phyloP scores from a whole-genome alignment of 2,329 filamentous ascomycete genomes.

The Colletotrichum sp. region DNA sequence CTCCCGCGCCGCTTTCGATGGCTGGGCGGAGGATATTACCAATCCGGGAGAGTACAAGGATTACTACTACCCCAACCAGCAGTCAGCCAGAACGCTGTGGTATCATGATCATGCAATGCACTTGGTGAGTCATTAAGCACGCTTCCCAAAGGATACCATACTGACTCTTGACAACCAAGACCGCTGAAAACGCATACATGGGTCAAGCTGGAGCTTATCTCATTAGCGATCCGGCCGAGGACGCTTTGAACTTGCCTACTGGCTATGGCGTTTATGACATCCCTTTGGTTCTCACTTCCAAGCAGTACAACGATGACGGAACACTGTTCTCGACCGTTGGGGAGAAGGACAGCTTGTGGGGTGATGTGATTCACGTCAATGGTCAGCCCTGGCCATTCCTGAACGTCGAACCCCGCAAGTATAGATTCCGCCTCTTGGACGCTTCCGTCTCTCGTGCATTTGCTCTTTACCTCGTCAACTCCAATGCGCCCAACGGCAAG shows the following conservation, averaged over 20 bases:
- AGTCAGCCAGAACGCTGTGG: conserved; percentile 60
- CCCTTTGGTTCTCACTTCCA: conserved; percentile 53
- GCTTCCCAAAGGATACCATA: background rate
- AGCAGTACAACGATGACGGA: conserved; percentile 57
- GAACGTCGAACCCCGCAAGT: background rate
- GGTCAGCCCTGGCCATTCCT: background rate
- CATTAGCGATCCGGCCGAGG: conserved; percentile 53
- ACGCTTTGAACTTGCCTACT: conserved; percentile 51
- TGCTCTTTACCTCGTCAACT: conserved; percentile 48
- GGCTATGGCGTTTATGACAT: conserved; percentile 58
- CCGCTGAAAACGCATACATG: conserved; percentile 60
- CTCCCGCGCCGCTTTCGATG: conserved; percentile 46
- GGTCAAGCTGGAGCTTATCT: conserved; percentile 64
- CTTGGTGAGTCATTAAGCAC: background rate
- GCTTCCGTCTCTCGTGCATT: conserved; percentile 52
- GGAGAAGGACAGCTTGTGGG: conserved; percentile 54
- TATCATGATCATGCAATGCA: conserved; percentile 54
- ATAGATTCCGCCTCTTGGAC: conserved; percentile 37
- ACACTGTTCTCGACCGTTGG: conserved; percentile 50
- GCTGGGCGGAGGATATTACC: conserved; percentile 59
- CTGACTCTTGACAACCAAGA: conserved; percentile 29
- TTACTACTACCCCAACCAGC: conserved; percentile 65
- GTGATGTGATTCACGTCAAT: conserved; percentile 59
- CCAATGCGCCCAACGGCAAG: conserved; percentile 27
- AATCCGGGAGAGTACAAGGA: conserved; percentile 61